Conservation (phyloP, 371 early-diverging fungal genomes). For the Rhizopus arrhizus region DNA sequence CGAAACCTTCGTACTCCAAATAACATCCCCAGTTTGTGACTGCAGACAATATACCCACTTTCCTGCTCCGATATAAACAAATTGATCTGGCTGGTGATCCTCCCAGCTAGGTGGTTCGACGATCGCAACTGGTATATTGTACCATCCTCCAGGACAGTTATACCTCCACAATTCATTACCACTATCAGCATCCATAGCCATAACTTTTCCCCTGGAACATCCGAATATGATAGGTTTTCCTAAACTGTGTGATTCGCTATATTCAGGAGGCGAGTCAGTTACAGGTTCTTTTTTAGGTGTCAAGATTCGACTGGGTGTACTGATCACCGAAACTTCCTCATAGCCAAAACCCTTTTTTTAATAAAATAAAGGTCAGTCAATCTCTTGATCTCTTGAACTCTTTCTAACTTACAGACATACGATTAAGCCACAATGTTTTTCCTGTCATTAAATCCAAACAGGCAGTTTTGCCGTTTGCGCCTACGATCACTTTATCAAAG, state of each 20-base stretch:
- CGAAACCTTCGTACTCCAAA: conserved; percentile 31
- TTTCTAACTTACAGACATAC: conserved; percentile 21
- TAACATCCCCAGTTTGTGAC: conserved; percentile 23
- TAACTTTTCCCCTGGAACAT: conserved; percentile 32
- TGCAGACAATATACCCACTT: conserved; percentile 33
- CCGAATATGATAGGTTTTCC: conserved; percentile 26
- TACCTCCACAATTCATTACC: conserved; percentile 38
- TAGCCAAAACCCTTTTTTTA: conserved; percentile 25
- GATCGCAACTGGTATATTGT: conserved; percentile 27
- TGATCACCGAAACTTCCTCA: conserved; percentile 22
- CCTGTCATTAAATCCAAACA: conserved; percentile 17
- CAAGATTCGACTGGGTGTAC: conserved; percentile 23
- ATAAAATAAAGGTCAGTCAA: background rate
- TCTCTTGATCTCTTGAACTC: background rate
- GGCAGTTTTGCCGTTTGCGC: conserved; percentile 12
- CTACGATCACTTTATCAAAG: conserved; percentile 12
- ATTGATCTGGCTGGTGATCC: conserved; percentile 1
- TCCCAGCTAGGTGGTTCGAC: conserved; percentile 26
- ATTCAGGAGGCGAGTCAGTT: conserved; percentile 7
- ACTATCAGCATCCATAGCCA: conserved; percentile 30
- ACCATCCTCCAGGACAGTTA: conserved; percentile 36
- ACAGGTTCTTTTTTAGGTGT: conserved; percentile 6
- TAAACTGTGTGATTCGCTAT: background rate
- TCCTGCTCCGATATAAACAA: conserved; percentile 35
- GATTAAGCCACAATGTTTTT: conserved; percentile 15